Evolutionary conservation across 2,329 filamentous ascomycete species (phyloP).

Genomic region (Hypoxylon sp.): DNA sequence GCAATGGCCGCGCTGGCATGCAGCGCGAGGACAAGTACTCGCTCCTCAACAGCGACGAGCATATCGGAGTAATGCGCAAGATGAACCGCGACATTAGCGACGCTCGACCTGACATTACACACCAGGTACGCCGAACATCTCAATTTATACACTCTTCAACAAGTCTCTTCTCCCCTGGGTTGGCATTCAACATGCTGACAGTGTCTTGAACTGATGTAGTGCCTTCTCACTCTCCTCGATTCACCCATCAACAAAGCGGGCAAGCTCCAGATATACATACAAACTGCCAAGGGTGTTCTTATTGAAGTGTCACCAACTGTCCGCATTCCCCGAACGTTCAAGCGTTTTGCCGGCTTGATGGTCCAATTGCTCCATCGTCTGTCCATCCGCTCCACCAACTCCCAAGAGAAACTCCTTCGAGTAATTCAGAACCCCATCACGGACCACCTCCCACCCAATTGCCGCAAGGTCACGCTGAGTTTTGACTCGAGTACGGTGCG

Average conservation of each 20-base stretch:
- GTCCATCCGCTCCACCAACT: constrained; percentile 95
- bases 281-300: constrained; percentile 95
- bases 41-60: constrained; percentile 97
- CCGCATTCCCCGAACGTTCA: constrained; percentile 97
- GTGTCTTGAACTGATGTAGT: constrained; percentile 69
- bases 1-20: constrained; percentile 71
- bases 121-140: constrained; percentile 79
- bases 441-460: constrained; percentile 95
- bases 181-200: constrained; percentile 65
- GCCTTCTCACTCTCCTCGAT: constrained; percentile 94
- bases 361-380: constrained; percentile 96
- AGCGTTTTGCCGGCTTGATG: constrained; percentile 98
- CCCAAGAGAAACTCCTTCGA: constrained; percentile 95
- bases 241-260: constrained; percentile 99
- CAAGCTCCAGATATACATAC: constrained; percentile 97
- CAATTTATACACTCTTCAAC: constrained; percentile 40
- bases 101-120: constrained; percentile 96
- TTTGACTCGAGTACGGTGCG: constrained; percentile 92
- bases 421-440: constrained; percentile 99
- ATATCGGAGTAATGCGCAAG: constrained; percentile 99
- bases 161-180: constrained; percentile 36
- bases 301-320: constrained; percentile 99
- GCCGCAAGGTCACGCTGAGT: constrained; percentile 96
- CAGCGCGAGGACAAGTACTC: constrained; percentile 95
- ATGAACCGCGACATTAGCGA: constrained; percentile 99